Percentiles rank a stretch among this genome's conserved stretches.
Evolutionary conservation across 1,139 yeast species (phyloP).

Genomic region (Geotrichum restrictum): DNA sequence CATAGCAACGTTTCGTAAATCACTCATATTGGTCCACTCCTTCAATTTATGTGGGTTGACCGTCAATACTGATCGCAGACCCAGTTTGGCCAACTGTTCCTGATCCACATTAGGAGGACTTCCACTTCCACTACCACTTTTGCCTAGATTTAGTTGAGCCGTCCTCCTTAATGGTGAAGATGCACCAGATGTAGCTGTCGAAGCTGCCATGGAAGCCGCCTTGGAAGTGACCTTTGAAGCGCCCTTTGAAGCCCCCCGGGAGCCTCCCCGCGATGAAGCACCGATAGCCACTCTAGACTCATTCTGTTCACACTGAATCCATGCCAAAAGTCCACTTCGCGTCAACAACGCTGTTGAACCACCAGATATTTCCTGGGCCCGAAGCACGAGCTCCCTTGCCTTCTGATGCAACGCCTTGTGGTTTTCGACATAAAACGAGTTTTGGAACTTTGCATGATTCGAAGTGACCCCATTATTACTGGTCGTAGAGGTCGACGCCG

Average conservation of each 20-base stretch:
- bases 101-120: neutral
- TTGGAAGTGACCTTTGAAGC: neutral
- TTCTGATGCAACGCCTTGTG: slow-evolving; percentile 36
- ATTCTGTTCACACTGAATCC: slow-evolving; percentile 18
- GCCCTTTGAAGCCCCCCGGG: neutral
- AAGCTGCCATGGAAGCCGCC: no score
- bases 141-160: no score
- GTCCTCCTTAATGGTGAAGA: no score
- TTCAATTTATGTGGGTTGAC: slow-evolving; percentile 25
- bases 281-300: neutral
- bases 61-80: slow-evolving; percentile 67
- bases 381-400: slow-evolving; percentile 46
- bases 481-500: neutral
- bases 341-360: slow-evolving; percentile 63
- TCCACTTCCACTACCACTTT: neutral
- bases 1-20: slow-evolving; percentile 8
- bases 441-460: slow-evolving; percentile 19
- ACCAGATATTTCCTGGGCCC: slow-evolving; percentile 52
- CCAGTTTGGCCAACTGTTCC: slow-evolving; percentile 32
- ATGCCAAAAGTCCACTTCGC: slow-evolving; percentile 57
- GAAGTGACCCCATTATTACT: no score
- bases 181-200: no score
- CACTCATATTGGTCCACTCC: slow-evolving; percentile 26
- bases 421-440: slow-evolving; percentile 18
- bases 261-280: no score